Conservation (phyloP, 805 yeast genomes). For the Kuraishia piskuri region DNA sequence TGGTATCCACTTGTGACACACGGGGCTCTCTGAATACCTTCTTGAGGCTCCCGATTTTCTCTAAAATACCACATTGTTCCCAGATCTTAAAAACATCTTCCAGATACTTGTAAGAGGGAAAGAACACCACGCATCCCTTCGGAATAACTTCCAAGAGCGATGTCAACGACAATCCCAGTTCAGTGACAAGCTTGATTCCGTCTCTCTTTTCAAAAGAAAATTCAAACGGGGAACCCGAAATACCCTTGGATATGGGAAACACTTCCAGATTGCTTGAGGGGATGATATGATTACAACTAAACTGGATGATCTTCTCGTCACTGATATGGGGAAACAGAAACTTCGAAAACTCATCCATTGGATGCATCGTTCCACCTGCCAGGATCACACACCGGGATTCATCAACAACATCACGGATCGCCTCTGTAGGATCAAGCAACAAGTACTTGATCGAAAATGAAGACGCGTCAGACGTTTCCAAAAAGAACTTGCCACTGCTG, state of each 20-base stretch:
- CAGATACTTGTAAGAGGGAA: constrained; percentile 78
- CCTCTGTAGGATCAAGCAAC: constrained; percentile 69
- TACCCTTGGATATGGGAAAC: constrained; percentile 33
- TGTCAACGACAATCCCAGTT: constrained; percentile 41
- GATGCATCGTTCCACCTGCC: constrained; percentile 77
- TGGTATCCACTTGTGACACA: constrained; percentile 12
- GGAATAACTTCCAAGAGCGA: constrained; percentile 43
- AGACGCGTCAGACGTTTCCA: constrained; percentile 33
- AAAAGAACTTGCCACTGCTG: constrained; percentile 68
- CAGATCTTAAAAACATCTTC: constrained; percentile 42
- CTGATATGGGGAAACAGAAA: constrained; percentile 36
- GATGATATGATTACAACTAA: constrained; percentile 79
- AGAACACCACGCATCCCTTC: constrained; percentile 69
- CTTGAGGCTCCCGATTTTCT: constrained; percentile 30
- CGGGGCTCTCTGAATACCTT: constrained; percentile 49
- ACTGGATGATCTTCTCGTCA: constrained; percentile 32
- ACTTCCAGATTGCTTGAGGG: constrained; percentile 63
- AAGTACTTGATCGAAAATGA: constrained; percentile 48
- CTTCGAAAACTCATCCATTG: constrained; percentile 4
- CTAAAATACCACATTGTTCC: constrained; percentile 31
- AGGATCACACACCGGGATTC: constrained; percentile 62
- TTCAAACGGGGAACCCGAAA: constrained; percentile 30
- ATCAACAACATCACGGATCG: constrained; percentile 57
- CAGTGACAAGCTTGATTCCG: constrained; percentile 31
- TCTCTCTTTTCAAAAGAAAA: constrained; percentile 65